Conservation (phyloP, 805 yeast species). For the Lipomyces sp. region DNA sequence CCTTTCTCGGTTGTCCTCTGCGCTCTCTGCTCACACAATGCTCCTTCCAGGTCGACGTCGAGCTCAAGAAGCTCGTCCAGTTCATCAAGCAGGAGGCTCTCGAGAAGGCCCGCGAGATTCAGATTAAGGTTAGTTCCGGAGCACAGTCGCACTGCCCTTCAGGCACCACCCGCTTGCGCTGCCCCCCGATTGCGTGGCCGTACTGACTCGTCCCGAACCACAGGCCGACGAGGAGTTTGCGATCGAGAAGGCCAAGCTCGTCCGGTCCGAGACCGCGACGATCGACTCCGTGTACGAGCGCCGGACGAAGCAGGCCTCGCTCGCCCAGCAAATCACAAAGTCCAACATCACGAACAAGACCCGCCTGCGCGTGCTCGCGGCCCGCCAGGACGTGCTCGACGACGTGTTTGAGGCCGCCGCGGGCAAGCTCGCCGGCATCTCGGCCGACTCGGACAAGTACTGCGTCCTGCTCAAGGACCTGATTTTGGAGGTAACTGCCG, state of each 20-base stretch:
- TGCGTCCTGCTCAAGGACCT: constrained; percentile 67
- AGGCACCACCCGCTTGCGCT: background rate
- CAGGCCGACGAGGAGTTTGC: constrained; percentile 96
- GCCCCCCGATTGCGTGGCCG: background rate
- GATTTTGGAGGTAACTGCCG: constrained; percentile 57
- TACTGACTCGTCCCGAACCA: background rate
- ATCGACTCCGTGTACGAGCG: constrained; percentile 78
- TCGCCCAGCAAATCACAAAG: constrained; percentile 92
- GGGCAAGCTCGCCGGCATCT: constrained; percentile 54
- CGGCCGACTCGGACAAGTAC: constrained; percentile 58
- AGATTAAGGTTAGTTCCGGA: constrained; percentile 59
- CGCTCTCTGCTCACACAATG: no score
- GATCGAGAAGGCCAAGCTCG: constrained; percentile 93
- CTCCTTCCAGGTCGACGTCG: constrained; percentile 65
- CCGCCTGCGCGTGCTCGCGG: constrained; percentile 81
- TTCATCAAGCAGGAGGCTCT: constrained; percentile 99
- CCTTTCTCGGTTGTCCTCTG: no score
- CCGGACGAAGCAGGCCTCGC: constrained; percentile 83
- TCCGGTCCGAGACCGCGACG: constrained; percentile 84
- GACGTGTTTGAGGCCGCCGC: constrained; percentile 71
- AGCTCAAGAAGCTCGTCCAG: constrained; percentile 95
- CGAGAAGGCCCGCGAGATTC: constrained; percentile 95
- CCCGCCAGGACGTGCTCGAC: constrained; percentile 77
- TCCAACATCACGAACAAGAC: constrained; percentile 95
- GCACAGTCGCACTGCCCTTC: background rate